A percentile compares a stretch with the other conserved stretches of the same genome.
phyloP scores from a whole-genome alignment of 1,284 basidiomycete species.

The Tylopilus sp. region DNA sequence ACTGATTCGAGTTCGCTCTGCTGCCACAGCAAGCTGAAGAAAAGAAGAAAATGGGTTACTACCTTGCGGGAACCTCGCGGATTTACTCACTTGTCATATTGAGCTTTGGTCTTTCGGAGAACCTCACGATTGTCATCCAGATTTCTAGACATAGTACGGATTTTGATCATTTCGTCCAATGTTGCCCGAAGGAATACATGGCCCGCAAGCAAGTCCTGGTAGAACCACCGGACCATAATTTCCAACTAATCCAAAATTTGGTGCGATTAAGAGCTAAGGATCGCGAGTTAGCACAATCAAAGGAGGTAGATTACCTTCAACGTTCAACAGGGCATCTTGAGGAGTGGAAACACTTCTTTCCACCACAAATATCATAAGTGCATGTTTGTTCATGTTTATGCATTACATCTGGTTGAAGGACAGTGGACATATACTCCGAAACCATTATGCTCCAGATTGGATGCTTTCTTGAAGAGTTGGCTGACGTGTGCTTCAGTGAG shows the following conservation, averaged over 20 bases:
- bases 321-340: too few species aligned
- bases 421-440: conserved; percentile 38
- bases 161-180: conserved; percentile 10
- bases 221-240: too few species aligned
- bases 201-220: conserved; percentile 9
- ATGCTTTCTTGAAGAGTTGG: conserved; percentile 31
- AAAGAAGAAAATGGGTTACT: background rate
- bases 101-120: conserved; percentile 4
- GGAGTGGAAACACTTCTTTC: too few species aligned
- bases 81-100: conserved; percentile 11
- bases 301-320: too few species aligned
- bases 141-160: background rate
- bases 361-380: too few species aligned
- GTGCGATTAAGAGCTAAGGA: too few species aligned
- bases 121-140: background rate
- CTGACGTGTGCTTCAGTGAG: too few species aligned
- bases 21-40: conserved; percentile 1
- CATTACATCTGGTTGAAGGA: conserved; percentile 35
- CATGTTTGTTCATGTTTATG: too few species aligned
- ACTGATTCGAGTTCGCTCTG: conserved; percentile 5
- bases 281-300: too few species aligned
- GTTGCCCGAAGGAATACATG: conserved; percentile 8
- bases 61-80: rapidly evolving
- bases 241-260: background rate
- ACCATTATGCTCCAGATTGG: conserved; percentile 39